Conservation (phyloP, 2,329 filamentous ascomycete species). For the Penicillium crustosum region DNA sequence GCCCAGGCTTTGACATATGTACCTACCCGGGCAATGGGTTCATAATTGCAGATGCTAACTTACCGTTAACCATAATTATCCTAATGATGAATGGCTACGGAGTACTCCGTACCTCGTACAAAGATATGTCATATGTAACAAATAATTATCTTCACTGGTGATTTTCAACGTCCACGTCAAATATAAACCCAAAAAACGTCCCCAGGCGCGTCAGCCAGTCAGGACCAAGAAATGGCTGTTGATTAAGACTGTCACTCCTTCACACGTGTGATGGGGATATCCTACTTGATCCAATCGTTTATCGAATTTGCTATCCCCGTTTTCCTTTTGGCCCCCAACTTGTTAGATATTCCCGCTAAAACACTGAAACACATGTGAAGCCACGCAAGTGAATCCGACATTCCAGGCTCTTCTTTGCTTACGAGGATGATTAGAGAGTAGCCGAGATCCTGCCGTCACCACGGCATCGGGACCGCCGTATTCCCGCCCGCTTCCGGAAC, state of each 20-base stretch:
- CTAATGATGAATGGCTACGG: neutral
- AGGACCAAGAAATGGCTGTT: neutral
- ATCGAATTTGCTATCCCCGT: neutral
- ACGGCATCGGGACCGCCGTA: conserved; percentile 9
- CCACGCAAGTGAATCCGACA: neutral
- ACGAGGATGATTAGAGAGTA: conserved; percentile 13
- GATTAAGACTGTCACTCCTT: neutral
- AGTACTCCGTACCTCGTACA: neutral
- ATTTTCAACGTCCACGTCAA: conserved; percentile 5
- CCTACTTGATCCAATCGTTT: neutral
- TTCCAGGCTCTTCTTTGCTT: neutral
- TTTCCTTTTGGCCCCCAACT: conserved; percentile 9
- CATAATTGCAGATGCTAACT: neutral
- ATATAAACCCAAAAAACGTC: neutral
- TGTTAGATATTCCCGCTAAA: neutral
- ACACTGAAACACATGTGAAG: neutral
- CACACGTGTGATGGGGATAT: neutral
- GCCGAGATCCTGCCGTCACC: conserved; percentile 12
- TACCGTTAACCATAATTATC: neutral
- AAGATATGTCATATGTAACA: neutral
- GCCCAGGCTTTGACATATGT: neutral
- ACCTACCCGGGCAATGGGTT: neutral
- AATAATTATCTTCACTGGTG: neutral
- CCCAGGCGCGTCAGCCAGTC: neutral
- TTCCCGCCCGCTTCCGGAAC: neutral